Base-by-base conservation (phyloP, 179 eudicot species). In the Carnegiea gigantea region DNA sequence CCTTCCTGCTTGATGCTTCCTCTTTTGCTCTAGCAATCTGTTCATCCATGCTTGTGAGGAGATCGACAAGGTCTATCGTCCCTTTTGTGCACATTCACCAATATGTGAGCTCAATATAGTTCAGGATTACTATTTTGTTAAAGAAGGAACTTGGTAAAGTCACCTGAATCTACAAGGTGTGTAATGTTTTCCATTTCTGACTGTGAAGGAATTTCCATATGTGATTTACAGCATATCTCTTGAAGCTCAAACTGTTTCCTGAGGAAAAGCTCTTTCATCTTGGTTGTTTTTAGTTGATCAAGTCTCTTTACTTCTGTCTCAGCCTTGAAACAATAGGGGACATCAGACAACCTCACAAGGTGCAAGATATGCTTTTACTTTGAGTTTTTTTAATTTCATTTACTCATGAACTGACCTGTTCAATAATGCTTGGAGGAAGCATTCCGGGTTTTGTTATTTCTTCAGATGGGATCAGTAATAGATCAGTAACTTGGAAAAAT, bases 221-320 rank as follows among this genome's bases (percentile, higher is more conserved):
- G 99, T 72, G 97, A 90, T 84, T 87, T 86, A 24, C 87, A 88
- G 88, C 99, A 94, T 87, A 96, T 91, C 72, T 91, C 92, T 82
- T 94, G 91, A 43, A 96, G 97, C 84, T 96, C 99, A 72, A 86
- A 77, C 82, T 90, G 94, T 89, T 96, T 96, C 83, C 89, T 90
- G 62, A 82, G 59, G 84, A 94, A 94, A 80, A 96, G 95, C 82
- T 94, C 97, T 89, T 96, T 94, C 99, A 94, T 94, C 89, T 92
- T 96, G 89, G 90, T 91, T 82, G 97, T 86, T 90, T 96, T 95
- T 77, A 91, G 77, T 76, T 94, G 97, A 83, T 96, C 98, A 82
- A 94, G 83, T 81, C 99, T 90, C 91, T 91, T 87, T 74, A 96
- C 97, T 89, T 96, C 98, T 38, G 89, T 89, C 87, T 94, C 99